These are phyloP conservation scores for Galerina sulciceps DNA, from an alignment of 768 basidiomycete species.

Conservation along the genomic window DNA sequence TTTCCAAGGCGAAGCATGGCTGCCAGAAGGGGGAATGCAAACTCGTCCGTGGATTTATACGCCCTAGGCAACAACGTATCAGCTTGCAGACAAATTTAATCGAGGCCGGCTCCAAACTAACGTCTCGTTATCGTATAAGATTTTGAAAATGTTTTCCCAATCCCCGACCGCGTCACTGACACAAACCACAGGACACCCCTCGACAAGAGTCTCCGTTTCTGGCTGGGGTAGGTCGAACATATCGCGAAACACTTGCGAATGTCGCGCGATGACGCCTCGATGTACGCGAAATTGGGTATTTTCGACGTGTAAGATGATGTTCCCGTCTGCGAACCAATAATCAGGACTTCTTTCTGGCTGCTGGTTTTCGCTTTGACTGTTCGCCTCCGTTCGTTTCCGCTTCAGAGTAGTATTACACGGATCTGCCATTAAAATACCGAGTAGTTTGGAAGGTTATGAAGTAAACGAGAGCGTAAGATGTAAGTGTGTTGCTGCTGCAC, in stretches of 20 bases:
- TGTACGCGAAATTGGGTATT: conserved; percentile 3
- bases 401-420: no score
- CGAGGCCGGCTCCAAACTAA: background rate
- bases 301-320: background rate
- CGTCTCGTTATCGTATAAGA: background rate
- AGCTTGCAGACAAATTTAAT: background rate
- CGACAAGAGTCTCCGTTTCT: background rate
- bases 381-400: no score
- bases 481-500: no score
- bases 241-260: background rate
- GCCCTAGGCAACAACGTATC: no score
- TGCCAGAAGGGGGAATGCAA: background rate
- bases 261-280: background rate
- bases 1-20: conserved; percentile 8
- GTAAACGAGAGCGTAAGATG: no score
- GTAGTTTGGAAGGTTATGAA: no score
- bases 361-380: no score
- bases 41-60: background rate
- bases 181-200: background rate
- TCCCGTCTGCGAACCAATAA: conserved; percentile 7
- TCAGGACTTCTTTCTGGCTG: background rate
- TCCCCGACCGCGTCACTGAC: background rate
- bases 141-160: background rate
- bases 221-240: background rate
- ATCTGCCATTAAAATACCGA: no score